These are phyloP conservation scores for Ceratocystis papillata DNA, from an alignment of 2,329 filamentous ascomycete species.

Conservation along the genomic window DNA sequence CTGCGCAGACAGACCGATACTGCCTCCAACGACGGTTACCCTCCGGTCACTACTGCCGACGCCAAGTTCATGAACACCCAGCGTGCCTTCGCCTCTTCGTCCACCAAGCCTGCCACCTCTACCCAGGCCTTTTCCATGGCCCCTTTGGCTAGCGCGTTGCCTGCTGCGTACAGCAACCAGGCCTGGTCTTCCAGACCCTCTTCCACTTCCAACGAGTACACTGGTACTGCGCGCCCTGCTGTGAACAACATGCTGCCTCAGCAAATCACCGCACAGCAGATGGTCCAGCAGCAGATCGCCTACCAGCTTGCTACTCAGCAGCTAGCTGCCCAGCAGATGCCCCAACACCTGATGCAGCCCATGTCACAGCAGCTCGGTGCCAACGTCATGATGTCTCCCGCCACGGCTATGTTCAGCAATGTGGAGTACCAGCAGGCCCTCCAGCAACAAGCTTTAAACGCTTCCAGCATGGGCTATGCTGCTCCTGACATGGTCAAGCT, in stretches of 20 bases:
- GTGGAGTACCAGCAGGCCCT: constrained; percentile 1
- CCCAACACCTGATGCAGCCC: background rate
- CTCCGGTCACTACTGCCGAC: background rate
- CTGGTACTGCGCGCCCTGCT: background rate
- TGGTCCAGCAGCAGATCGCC: background rate
- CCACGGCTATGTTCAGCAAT: constrained; percentile 5
- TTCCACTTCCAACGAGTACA: background rate
- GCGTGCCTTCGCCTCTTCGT: background rate
- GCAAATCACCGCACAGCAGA: constrained; percentile 5
- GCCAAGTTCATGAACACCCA: constrained; percentile 9
- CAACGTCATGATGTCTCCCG: background rate
- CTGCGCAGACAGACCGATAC: constrained; percentile 11
- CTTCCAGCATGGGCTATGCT: constrained; percentile 1
- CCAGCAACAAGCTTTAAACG: background rate
- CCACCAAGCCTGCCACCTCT: background rate
- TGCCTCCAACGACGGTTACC: constrained; percentile 11
- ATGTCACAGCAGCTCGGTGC: background rate
- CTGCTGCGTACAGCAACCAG: background rate
- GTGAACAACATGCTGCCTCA: background rate
- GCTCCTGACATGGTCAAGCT: constrained; percentile 4
- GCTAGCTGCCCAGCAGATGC: background rate
- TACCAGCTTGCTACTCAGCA: constrained; percentile 11
- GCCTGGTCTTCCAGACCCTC: constrained; percentile 10
- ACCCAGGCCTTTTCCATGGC: constrained; percentile 13
- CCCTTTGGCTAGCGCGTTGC: constrained; percentile 7